These are phyloP conservation scores for Pleurotus giganteus DNA, from an alignment of 768 basidiomycete genomes.

Conservation along the genomic window DNA sequence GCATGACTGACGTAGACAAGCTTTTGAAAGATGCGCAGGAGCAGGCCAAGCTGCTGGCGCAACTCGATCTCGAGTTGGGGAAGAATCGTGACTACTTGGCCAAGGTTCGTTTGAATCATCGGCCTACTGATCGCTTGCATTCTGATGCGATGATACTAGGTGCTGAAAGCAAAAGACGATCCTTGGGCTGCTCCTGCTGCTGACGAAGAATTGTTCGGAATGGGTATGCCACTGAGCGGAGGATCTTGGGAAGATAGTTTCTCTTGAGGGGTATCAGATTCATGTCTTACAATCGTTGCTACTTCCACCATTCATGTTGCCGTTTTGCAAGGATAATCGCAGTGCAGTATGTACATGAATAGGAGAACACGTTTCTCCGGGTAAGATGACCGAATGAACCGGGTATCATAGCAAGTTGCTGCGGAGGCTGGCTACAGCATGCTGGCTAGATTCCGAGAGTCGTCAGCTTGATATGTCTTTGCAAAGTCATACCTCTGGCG, in stretches of 20 bases:
- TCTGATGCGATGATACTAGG: constrained; percentile 9
- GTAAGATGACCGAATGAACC: no score
- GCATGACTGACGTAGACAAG: constrained; percentile 55
- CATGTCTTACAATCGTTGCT: no score
- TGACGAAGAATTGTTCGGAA: constrained; percentile 2
- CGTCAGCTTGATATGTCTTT: no score
- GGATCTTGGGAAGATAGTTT: not conserved
- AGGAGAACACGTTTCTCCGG: no score
- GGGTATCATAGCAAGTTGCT: no score
- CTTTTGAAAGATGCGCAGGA: constrained; percentile 54
- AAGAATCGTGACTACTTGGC: constrained; percentile 69
- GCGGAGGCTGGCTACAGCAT: no score
- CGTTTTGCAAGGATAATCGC: no score
- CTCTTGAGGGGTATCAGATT: not conserved
- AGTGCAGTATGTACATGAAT: no score
- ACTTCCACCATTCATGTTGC: no score
- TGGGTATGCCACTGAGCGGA: not conserved
- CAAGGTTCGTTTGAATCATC: constrained; percentile 46
- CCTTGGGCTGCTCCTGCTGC: constrained; percentile 4
- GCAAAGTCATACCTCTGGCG: no score
- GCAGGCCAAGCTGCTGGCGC: constrained; percentile 46
- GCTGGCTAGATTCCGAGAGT: no score
- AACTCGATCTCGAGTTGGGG: constrained; percentile 55
- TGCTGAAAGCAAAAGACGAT: constrained; percentile 13
- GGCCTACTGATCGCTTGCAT: constrained; percentile 4